Percentiles rank a stretch among this genome's conserved stretches.
Evolutionary conservation across 2,329 filamentous ascomycete species (phyloP).

Genomic region (Pseudogymnoascus sp.): DNA sequence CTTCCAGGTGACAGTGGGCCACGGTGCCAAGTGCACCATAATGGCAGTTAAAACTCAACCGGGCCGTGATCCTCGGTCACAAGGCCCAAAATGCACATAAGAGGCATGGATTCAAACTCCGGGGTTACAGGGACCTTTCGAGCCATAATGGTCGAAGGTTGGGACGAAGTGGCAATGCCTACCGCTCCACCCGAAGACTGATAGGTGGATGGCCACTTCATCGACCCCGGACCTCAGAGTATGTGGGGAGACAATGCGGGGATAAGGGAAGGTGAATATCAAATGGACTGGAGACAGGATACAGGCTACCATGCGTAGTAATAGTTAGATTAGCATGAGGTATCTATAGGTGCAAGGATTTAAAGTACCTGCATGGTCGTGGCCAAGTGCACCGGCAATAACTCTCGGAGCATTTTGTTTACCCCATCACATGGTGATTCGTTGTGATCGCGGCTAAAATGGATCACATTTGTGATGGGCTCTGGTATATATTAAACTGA

Average conservation of each 20-base stretch:
- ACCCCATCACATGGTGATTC: constrained; percentile 1
- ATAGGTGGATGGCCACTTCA: not conserved
- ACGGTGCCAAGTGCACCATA: not conserved
- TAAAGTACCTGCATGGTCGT: not conserved
- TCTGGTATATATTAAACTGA: not conserved
- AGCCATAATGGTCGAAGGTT: not conserved
- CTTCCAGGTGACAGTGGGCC: not conserved
- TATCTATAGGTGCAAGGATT: constrained; percentile 1
- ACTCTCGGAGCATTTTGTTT: not conserved
- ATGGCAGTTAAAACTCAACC: not conserved
- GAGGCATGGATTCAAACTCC: not conserved
- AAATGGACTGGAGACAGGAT: not conserved
- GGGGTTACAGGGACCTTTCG: not conserved
- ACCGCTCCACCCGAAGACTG: not conserved
- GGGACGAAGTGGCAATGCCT: not conserved
- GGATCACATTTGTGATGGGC: not conserved
- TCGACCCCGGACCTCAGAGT: not conserved
- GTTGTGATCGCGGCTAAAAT: not conserved
- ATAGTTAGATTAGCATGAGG: not conserved
- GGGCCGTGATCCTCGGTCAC: constrained; percentile 3
- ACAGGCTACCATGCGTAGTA: not conserved
- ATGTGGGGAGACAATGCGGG: not conserved
- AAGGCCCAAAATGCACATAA: not conserved
- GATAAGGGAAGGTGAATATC: not conserved
- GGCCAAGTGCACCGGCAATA: not conserved